Evolutionary conservation across 768 basidiomycete species (phyloP), one percentile per base, ranked within the genome.

Genomic region (Cytidiella melzeri): DNA sequence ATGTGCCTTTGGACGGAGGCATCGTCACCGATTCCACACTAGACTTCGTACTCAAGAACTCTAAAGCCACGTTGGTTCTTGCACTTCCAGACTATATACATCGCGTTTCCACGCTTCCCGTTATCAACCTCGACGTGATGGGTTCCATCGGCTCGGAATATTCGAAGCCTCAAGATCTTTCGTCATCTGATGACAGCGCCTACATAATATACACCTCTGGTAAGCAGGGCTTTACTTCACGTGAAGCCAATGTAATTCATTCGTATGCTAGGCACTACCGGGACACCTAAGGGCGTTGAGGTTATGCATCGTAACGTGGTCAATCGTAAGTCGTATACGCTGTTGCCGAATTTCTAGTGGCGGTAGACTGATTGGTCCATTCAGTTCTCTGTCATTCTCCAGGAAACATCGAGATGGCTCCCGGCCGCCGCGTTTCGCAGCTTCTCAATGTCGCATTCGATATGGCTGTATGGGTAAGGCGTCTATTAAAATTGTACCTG

Each of bases 201-300:
- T 81, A 81, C 62, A 73, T 80, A 34, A 81, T 83, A 38, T 83
- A 80, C 61, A 83, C 80, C 10, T 77, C 77, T 38, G 80, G 80
- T 76, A 60, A 45, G 69, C 42, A 34, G 24, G 41, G n/a, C 15
- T 37, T 24, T 47, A 10, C n/a, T 7, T 11, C 18, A 13, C n/a
- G n/a, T n/a, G n/a, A n/a, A 25, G n/a, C 21, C 13, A 12, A 3
- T 12, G 18, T 47, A 24, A 56, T 56, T 28, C 44, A 48, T 21
- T 24, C 48, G 10, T 21, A 5, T 50, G 39, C 30, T 52, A 74
- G 75, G 74, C 23, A 76, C 80, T 7, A 80, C 74, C 37, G 81
- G 80, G 1, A 68, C 72, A 25, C 80, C 80, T 1, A 81, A 81
- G 60, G 80, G 79, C 23, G 73, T 83, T 10, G 74, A 79, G 47